These are phyloP conservation scores for Xylariaceae sp. DNA, from an alignment of 2,329 filamentous ascomycete species.

Conservation along the genomic window DNA sequence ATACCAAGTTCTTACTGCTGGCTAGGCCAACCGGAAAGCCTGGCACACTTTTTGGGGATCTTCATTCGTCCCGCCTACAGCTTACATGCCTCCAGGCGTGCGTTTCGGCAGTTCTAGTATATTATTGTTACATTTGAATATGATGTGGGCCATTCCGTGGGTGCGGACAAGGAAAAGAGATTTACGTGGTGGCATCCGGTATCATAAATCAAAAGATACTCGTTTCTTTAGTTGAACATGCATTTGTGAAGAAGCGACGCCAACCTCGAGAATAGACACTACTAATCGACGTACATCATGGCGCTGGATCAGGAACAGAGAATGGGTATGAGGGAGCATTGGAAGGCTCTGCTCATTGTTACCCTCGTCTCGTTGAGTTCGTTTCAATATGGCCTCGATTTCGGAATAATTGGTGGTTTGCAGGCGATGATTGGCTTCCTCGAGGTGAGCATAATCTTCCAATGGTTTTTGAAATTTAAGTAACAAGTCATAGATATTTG, in stretches of 20 bases:
- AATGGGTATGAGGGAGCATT: slow-evolving; percentile 35
- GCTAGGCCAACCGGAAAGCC: slow-evolving; percentile 2
- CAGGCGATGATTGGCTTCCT: slow-evolving; percentile 45
- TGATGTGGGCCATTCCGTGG: neutral
- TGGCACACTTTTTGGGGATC: slow-evolving; percentile 9
- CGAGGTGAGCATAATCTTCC: slow-evolving; percentile 29
- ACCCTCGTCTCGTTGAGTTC: slow-evolving; percentile 41
- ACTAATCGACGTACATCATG: slow-evolving; percentile 23
- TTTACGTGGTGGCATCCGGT: neutral
- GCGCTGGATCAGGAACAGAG: slow-evolving; percentile 26
- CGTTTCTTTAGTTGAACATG: neutral
- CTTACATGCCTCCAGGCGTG: neutral
- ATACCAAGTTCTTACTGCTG: neutral
- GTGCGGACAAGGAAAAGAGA: neutral
- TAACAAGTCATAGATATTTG: slow-evolving; percentile 37
- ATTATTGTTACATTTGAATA: neutral
- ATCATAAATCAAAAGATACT: neutral
- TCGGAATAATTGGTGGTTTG: slow-evolving; percentile 43
- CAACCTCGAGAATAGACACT: neutral
- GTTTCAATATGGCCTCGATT: slow-evolving; percentile 45
- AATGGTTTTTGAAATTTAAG: neutral
- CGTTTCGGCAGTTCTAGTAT: slow-evolving; percentile 18
- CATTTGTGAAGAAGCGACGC: neutral
- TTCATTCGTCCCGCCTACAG: slow-evolving; percentile 5
- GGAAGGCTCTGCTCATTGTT: slow-evolving; percentile 38